These are phyloP conservation scores for Oryza punctata DNA, from an alignment of 176 grass and related monocot species.

Conservation along the genomic window DNA sequence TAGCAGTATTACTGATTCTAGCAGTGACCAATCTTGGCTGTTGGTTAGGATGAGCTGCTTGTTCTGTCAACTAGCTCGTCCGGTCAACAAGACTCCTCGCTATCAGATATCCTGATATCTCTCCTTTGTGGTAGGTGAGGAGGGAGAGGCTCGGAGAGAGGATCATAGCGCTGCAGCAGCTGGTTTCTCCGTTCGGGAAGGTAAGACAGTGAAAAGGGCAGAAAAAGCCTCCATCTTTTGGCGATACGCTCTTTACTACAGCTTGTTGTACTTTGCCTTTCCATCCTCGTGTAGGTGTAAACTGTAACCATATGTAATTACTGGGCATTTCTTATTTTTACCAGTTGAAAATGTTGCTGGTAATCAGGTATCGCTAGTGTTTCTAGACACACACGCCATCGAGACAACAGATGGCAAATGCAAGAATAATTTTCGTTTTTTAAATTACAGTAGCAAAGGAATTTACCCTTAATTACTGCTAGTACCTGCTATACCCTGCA, in stretches of 20 bases:
- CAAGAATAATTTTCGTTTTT: not conserved
- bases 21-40: not conserved
- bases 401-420: not conserved
- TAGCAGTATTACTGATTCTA: not conserved
- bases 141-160: conserved; percentile 68
- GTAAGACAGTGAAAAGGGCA: conserved; percentile 32
- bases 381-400: not conserved
- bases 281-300: conserved; percentile 25
- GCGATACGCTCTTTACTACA: conserved; percentile 33
- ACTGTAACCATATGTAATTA: not conserved
- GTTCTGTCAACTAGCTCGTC: not conserved
- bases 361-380: not conserved
- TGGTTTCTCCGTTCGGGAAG: conserved; percentile 88
- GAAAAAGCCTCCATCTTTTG: conserved; percentile 33
- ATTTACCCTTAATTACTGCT: not conserved
- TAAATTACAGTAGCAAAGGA: not conserved
- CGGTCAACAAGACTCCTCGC: not conserved
- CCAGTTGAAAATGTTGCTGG: not conserved
- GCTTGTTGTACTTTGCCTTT: conserved; percentile 18
- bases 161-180: conserved; percentile 80
- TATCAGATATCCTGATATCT: no score
- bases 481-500: conserved; percentile 18
- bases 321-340: not conserved
- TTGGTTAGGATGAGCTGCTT: not conserved
- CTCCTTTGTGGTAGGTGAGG: conserved; percentile 45